Percentiles rank a stretch among this genome's conserved stretches.
Evolutionary conservation across 306 rosid species (phyloP).

Genomic region (Glycine latifolia): DNA sequence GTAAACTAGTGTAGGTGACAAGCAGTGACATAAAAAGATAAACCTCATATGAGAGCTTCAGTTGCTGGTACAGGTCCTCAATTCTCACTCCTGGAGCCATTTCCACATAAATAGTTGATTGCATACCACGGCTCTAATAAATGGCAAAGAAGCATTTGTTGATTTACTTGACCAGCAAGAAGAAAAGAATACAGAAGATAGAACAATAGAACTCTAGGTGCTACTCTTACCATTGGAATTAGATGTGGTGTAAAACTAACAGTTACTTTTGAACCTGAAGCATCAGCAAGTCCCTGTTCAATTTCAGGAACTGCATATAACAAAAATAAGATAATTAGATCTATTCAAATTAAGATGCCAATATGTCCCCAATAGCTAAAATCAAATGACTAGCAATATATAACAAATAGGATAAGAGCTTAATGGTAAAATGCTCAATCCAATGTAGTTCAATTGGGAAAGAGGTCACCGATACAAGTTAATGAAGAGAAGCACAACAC

Average conservation of each 20-base stretch:
- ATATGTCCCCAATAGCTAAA: constrained; percentile 13
- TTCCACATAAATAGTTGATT: constrained; percentile 90
- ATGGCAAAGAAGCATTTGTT: constrained; percentile 30
- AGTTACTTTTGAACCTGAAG: constrained; percentile 75
- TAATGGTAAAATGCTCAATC: not conserved
- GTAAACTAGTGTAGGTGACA: constrained; percentile 23
- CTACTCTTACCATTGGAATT: constrained; percentile 82
- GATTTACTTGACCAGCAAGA: constrained; percentile 28
- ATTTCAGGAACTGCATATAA: constrained; percentile 83
- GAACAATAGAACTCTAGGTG: constrained; percentile 8
- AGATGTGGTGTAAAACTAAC: constrained; percentile 94
- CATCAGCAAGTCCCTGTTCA: constrained; percentile 92
- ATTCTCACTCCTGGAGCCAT: constrained; percentile 78
- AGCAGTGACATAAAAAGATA: constrained; percentile 35
- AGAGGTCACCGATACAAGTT: not conserved
- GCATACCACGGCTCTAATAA: constrained; percentile 91
- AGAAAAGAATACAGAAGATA: constrained; percentile 14
- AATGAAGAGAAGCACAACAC: constrained; percentile 11
- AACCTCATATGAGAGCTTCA: constrained; percentile 80
- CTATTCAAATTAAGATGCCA: constrained; percentile 18
- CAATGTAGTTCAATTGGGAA: constrained; percentile 24
- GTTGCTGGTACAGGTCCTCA: constrained; percentile 74
- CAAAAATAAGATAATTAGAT: constrained; percentile 39
- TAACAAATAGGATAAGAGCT: constrained; percentile 9
- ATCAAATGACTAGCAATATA: not conserved